Base-by-base conservation (phyloP, 202 grass and related monocot genomes). In the Brachypodium distachyon region DNA sequence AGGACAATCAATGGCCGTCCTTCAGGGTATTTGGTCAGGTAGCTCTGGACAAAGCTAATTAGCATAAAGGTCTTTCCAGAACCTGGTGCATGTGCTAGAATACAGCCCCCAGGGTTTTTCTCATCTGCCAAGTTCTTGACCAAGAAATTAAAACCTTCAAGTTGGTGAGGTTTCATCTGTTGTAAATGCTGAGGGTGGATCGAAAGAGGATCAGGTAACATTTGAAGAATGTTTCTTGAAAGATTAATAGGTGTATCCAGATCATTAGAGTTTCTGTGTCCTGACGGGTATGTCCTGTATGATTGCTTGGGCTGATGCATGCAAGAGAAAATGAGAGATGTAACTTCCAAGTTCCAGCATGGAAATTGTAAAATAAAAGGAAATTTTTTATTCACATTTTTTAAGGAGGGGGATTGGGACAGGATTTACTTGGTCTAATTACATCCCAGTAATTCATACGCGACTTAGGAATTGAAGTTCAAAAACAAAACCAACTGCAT, bases 41-140 rank as follows among this genome's bases (percentile, higher is more conserved):
- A 93, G 75, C 88, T 91, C 36, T 97, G 93, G 77, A 97, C 83
- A 60, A 93, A 97, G 84, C 81, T 78, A 61, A 97, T 97, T 29
- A 97, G 60, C 85, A 97, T 84, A 67, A 97, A 97, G 12, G 90
- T 97, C 81, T 97, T 97, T 26, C 93, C 93, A 41, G 93, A 93
- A 66, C 93, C 90, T 48, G 93, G 90, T 29, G 90, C 93, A 71
- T 97, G 93, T 79, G 93, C 93, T 72, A 97, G 83, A 91, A 97
- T 93, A 77, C 90, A 97, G 21, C 88, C 93, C 26, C 88, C 90
- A 56, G 90, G 90, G 22, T 83, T 85, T 19, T 85, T 72, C 67
- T 97, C 90, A 82, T 82, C 82, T 67, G 80, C 88, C 56, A 97
- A 74, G 56, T 97, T 93, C 59, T 84, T 97, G 33, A 88, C 31